Conservation (phyloP, 2,329 filamentous ascomycete species). For the Colletotrichum cuscutae region DNA sequence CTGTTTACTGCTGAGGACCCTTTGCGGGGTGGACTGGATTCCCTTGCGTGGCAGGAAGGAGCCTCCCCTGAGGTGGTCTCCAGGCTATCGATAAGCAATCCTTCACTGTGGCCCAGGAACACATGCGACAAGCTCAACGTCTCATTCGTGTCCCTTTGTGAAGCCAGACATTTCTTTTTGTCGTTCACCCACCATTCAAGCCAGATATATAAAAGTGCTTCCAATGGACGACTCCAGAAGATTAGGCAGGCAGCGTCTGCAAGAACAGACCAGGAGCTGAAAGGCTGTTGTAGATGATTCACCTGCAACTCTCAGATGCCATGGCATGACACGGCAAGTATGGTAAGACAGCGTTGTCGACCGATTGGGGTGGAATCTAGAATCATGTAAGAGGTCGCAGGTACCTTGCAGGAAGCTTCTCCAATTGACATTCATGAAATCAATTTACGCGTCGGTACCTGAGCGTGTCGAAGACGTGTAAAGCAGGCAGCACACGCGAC, state of each 20-base stretch:
- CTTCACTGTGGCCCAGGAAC: background rate
- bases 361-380: background rate
- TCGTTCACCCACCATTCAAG: background rate
- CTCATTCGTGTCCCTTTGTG: slow-evolving; percentile 25
- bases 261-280: no score
- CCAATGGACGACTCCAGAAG: background rate
- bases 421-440: background rate
- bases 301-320: background rate
- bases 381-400: background rate
- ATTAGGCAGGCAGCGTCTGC: background rate
- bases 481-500: slow-evolving; percentile 22
- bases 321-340: no score
- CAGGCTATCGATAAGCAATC: no score
- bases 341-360: no score
- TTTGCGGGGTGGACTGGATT: slow-evolving; percentile 5
- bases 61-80: background rate
- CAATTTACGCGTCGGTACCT: slow-evolving; percentile 26
- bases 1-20: background rate
- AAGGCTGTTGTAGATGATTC: background rate
- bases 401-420: background rate
- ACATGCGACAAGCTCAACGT: slow-evolving; percentile 26
- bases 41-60: background rate
- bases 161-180: background rate
- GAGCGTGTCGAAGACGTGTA: slow-evolving; percentile 27
- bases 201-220: background rate